Evolutionary conservation across 2,329 filamentous ascomycete genomes (phyloP), one percentile per base, ranked within the genome.

Genomic region (Kalmusia sp.): DNA sequence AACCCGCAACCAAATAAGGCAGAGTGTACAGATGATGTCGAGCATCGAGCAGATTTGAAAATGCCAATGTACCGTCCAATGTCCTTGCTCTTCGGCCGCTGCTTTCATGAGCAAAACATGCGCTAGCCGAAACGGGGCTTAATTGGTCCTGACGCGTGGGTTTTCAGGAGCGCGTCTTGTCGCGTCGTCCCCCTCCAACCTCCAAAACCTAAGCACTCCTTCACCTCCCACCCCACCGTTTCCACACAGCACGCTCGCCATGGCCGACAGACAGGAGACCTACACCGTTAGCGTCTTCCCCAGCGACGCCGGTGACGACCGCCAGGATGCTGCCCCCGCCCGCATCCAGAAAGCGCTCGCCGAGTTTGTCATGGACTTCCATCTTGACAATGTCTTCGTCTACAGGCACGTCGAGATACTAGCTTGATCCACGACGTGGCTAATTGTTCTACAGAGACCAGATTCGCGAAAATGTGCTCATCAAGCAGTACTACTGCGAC

Each of bases 401-500:
- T 99, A 98, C 84, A 87, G 92, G 92, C 56, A 60, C 21, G 21
- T 39, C 27, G 21, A 14, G 6, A 25, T 7, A 11, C n/a, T 9
- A 34, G 4, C n/a, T 4, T 1, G 6, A 2, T 11, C 4, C 9
- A 19, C 17, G n/a, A n/a, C 24, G 1, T 67, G 19, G n/a, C 72
- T 80, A 54, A 80, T 38, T 2, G 2, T 19, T 30, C 2, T 30
- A 14, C 65, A 96, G 95, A 84, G 93, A 98, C 69, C 95, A 98
- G 77, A 85, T 99, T 54, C 87, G 91, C 67, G 92, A 98, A 72
- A 99, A 99, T 79, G 92, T 95, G 6, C 84, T 98, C 1, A 82
- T 96, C 35, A 95, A 96, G 73, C 92, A 93, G 67, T 98, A 92
- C 79, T 97, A 89, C 76, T 97, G 95, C 80, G 93, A 99, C 74